Evolutionary conservation across 768 basidiomycete genomes (phyloP), one percentile per base, ranked within the genome.

Genomic region (Glaciozyma antarctica): DNA sequence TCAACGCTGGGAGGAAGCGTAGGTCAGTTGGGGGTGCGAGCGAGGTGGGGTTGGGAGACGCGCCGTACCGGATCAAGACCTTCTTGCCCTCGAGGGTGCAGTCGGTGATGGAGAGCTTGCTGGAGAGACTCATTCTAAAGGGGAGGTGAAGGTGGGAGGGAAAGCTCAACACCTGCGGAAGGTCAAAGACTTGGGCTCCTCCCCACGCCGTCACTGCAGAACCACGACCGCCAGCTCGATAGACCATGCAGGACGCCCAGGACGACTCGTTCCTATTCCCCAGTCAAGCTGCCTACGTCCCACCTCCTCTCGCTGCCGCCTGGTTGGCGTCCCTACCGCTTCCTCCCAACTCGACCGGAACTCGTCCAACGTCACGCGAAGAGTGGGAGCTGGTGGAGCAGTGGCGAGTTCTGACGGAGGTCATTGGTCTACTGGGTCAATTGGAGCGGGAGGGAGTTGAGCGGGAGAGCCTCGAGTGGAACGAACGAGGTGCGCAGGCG

Each of bases 91-190:
- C 84, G 82, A 97, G 85, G 72, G 86, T 83, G 75, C 94, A 80
- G 78, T 98, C 94, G 67, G 85, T 88, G 79, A 98, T 89, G 67
- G 88, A 83, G 71, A 98, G 84, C 78, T 97, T 98, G 80, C 86
- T 91, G 30, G 93, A 86, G 77, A 98, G 87, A 64, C 92, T 95
- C 93, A 97, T 21, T 17, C 26, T 30, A 28, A 21, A 49, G n/a
- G 8, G 12, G 38, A 41, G 38, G 38, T 13, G 38, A 41, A 34
- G 34, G 34, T 34, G 10, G 38, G 38, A 41, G 13, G 38, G 38
- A 41, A 12, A 15, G 38, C 2, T 15, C 8, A 34, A 5, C 34
- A 5, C 6, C 34, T 5, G 10, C 10, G 34, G 34, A 34, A 34
- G 34, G 6, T 34, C 34, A n/a, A n/a, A n/a, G n/a, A n/a, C 32